These are phyloP conservation scores for Exophiala viscosa DNA, from an alignment of 2,329 filamentous ascomycete genomes.

Conservation along the genomic window DNA sequence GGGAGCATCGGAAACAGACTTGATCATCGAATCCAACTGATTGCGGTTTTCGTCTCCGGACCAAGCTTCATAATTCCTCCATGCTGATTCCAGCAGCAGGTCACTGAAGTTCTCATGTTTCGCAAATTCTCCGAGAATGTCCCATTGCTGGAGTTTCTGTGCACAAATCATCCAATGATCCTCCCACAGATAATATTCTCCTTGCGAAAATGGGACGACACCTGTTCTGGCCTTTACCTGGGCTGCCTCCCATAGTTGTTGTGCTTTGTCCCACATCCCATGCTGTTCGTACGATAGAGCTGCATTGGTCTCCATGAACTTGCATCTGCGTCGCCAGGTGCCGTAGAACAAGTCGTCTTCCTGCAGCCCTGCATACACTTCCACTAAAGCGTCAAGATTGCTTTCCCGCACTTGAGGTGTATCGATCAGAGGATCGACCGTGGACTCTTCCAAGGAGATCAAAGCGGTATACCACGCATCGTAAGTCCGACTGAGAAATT, in stretches of 20 bases:
- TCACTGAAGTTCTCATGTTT: conserved; percentile 99
- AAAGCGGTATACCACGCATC: conserved; percentile 97
- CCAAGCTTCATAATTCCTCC: conserved; percentile 96
- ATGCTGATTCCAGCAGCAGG: conserved; percentile 88
- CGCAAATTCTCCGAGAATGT: conserved; percentile 93
- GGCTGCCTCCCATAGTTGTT: conserved; percentile 91
- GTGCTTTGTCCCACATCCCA: conserved; percentile 98
- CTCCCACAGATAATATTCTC: conserved; percentile 98
- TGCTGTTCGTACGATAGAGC: conserved; percentile 97
- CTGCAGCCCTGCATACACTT: conserved; percentile 83
- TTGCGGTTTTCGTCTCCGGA: conserved; percentile 79
- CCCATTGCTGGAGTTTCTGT: conserved; percentile 98
- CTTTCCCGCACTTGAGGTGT: conserved; percentile 83
- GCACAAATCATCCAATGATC: conserved; percentile 98
- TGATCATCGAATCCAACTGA: conserved; percentile 86
- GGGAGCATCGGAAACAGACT: conserved; percentile 94
- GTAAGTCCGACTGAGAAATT: conserved; percentile 89
- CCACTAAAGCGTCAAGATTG: conserved; percentile 91
- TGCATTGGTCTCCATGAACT: conserved; percentile 96
- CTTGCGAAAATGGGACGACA: conserved; percentile 91
- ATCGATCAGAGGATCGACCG: conserved; percentile 78
- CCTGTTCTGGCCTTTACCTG: conserved; percentile 96
- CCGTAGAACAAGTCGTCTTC: conserved; percentile 98
- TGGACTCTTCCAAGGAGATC: conserved; percentile 82
- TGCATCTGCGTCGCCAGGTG: conserved; percentile 89